phyloP scores from a whole-genome alignment of 305 asterid genomes.

The Withania somnifera region DNA sequence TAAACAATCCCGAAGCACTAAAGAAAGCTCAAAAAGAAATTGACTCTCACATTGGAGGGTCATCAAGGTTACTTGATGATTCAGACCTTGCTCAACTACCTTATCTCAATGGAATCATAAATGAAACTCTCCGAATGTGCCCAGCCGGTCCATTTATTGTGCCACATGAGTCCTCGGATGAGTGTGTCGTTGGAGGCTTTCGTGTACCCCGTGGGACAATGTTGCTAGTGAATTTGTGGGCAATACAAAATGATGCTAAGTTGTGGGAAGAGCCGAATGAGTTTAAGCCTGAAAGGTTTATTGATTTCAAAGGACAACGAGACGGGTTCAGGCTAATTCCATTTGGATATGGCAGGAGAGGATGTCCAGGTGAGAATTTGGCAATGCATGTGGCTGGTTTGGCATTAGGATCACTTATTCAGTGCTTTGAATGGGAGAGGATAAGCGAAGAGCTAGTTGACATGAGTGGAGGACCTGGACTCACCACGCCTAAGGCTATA shows the following conservation, averaged over 20 bases:
- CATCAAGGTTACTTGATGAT: slow-evolving; percentile 38
- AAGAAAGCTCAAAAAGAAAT: slow-evolving; percentile 49
- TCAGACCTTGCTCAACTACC: slow-evolving; percentile 38
- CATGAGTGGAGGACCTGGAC: slow-evolving; percentile 8
- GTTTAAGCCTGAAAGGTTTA: slow-evolving; percentile 62
- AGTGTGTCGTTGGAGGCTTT: slow-evolving; percentile 41
- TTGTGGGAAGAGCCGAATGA: slow-evolving; percentile 35
- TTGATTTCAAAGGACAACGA: slow-evolving; percentile 20
- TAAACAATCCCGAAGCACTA: slow-evolving; percentile 44
- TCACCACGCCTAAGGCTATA: neutral
- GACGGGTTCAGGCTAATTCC: slow-evolving; percentile 46
- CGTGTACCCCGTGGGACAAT: slow-evolving; percentile 43
- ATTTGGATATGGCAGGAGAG: slow-evolving; percentile 55
- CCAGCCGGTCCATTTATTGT: slow-evolving; percentile 38
- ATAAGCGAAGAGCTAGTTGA: slow-evolving; percentile 21
- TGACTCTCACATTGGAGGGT: slow-evolving; percentile 26
- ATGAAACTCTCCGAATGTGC: slow-evolving; percentile 43
- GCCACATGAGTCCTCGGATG: slow-evolving; percentile 49
- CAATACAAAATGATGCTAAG: slow-evolving; percentile 48
- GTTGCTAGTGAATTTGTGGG: slow-evolving; percentile 56
- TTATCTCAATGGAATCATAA: slow-evolving; percentile 41
- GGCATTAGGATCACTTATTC: slow-evolving; percentile 41
- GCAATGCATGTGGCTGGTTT: slow-evolving; percentile 44
- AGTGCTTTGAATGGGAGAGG: slow-evolving; percentile 70
- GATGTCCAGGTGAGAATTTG: slow-evolving; percentile 63